Percentiles rank a stretch among this genome's conserved stretches.
Evolutionary conservation across 495 filamentous ascomycete species (phyloP).

Genomic region (Hypoxylon lienhwacheense): DNA sequence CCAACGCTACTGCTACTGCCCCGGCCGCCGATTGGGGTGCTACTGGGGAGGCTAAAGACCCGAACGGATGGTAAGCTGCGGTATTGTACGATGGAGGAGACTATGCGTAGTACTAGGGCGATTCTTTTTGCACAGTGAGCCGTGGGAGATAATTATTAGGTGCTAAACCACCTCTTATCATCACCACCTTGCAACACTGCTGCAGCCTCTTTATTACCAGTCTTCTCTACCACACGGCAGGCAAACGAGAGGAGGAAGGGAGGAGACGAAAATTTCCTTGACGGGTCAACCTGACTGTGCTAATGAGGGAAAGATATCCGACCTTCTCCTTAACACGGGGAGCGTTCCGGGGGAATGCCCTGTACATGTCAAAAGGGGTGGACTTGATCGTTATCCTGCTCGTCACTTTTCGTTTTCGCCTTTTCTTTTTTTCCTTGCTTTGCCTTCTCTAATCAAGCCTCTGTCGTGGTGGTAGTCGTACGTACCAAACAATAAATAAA

Average conservation of each 20-base stretch:
- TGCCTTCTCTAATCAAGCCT: too few species aligned
- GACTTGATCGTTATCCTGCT: constrained; percentile 59
- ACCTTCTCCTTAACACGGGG: constrained; percentile 20
- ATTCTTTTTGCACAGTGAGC: not conserved
- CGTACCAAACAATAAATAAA: too few species aligned
- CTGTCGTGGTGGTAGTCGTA: too few species aligned
- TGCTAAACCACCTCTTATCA: constrained; percentile 15
- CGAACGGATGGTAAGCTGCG: not conserved
- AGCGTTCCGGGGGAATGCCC: constrained; percentile 90
- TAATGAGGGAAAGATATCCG: constrained; percentile 98
- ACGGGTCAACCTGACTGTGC: constrained; percentile 65
- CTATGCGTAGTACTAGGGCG: not conserved
- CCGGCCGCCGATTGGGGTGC: constrained; percentile 70
- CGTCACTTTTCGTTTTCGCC: constrained; percentile 9
- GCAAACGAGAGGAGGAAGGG: not conserved
- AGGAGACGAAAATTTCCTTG: too few species aligned
- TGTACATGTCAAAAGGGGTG: constrained; percentile 67
- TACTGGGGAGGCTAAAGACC: constrained; percentile 55
- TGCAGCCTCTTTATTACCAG: too few species aligned
- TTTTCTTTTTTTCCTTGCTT: constrained; percentile 30
- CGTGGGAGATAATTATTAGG: not conserved
- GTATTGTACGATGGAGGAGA: not conserved
- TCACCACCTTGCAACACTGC: too few species aligned
- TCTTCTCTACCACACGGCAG: too few species aligned
- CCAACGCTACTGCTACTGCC: constrained; percentile 46